Base-by-base conservation (phyloP, 2,329 filamentous ascomycete species). In the Massarina eburnea region DNA sequence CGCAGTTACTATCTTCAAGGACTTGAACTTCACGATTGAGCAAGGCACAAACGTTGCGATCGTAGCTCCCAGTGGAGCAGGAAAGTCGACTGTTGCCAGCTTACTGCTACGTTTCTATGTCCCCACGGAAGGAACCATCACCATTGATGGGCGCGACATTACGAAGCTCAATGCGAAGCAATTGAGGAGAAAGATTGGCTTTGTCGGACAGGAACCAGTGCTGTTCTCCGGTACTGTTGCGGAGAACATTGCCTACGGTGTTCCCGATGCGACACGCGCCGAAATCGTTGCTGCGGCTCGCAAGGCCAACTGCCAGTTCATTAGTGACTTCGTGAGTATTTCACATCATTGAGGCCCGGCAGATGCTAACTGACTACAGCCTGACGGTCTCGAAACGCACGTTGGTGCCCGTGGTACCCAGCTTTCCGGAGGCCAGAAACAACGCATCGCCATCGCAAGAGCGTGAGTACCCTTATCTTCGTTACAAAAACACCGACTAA, bases 21-120 rank as follows among this genome's bases (percentile, higher is more conserved):
- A 89, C 18, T 77, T 99, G 35, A 83, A 85, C 68, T 99, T 99
- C 62, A 88, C 87, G 59, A 96, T 99, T 43, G 89, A 91, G 0
- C 88, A 92, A 34, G 94, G 94, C 22, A 91, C 85, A 52, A 97
- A 97, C 63, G 90, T 99, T 19, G 95, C 92, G 43, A 92, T 99
- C 54, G 95, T 99, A 41, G 94, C 94, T 1, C 92, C 94, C 2
- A 96, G 91, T 17, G 94, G 94, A 49, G 94, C 94, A 49, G 94
- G 94, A 49, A 99, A 99, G 73, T 95, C 89, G 1, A 99, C 94
- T 0, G 94, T 99, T 26, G 91, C 90, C 3, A 90, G 89, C n/a
- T 76, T 99, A 19, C 75, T 99, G 5, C 77, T 97, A 37, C 83
- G 94, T 34, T 99, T 99, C 73, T 99, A 99, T 68, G 84, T 85